A percentile compares a stretch with the other conserved stretches of the same genome.
Evolutionary conservation across 371 early-diverging fungal species (phyloP).

Genomic region (Syncephalastrum racemosum): DNA sequence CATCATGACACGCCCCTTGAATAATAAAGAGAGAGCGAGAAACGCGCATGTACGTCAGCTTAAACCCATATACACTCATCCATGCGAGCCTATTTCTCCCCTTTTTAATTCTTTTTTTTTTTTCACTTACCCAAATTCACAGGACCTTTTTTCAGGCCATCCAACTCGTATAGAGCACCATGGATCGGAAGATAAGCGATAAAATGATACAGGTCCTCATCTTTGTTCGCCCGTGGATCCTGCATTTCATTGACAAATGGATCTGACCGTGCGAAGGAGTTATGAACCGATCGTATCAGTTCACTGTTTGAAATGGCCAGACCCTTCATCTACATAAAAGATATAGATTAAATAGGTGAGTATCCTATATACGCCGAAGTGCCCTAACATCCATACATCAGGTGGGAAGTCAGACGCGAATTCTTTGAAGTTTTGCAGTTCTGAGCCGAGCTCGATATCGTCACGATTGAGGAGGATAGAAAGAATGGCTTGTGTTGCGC

Average conservation of each 20-base stretch:
- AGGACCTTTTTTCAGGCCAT: constrained; percentile 80
- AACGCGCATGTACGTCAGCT: too few relatives aligned
- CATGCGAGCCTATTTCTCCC: background rate
- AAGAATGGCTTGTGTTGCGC: constrained; percentile 93
- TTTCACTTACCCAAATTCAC: constrained; percentile 54
- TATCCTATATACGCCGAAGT: background rate
- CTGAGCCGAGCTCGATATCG: constrained; percentile 71
- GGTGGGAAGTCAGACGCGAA: constrained; percentile 80
- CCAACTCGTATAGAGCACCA: constrained; percentile 83
- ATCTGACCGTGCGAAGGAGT: constrained; percentile 80
- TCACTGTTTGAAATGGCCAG: constrained; percentile 84
- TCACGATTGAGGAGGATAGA: constrained; percentile 79
- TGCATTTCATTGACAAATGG: constrained; percentile 72
- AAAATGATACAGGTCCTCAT: constrained; percentile 88
- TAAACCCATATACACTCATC: background rate
- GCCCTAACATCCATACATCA: constrained; percentile 51
- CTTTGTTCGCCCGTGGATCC: constrained; percentile 56
- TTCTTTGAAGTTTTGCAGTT: constrained; percentile 73
- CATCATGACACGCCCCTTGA: constrained; percentile 58
- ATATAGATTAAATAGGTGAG: background rate
- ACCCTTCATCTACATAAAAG: constrained; percentile 65
- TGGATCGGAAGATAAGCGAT: constrained; percentile 81
- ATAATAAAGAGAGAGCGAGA: constrained; percentile 1
- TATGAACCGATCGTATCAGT: constrained; percentile 78
- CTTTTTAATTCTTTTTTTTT: background rate